Conservation (phyloP, 345 rosid genomes). For the Luvunga scandens region DNA sequence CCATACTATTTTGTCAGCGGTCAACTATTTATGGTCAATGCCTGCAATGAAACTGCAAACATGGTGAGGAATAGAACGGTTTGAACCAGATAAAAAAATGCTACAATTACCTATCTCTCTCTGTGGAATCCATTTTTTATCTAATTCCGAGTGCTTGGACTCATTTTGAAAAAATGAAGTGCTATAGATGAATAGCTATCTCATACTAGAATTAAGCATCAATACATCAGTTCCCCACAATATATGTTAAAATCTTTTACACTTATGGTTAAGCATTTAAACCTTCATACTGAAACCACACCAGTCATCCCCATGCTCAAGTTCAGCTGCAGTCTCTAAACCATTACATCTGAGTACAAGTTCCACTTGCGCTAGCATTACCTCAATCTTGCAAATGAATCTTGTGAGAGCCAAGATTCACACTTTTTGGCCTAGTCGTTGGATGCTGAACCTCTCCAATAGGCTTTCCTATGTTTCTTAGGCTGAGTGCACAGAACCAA, state of each 20-base stretch:
- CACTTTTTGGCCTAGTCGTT: not conserved
- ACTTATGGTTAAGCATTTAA: not conserved
- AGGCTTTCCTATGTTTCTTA: not conserved
- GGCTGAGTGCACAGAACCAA: not conserved
- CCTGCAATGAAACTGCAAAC: not conserved
- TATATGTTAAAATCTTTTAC: too few relatives aligned
- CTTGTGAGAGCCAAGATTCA: not conserved
- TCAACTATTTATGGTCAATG: not conserved
- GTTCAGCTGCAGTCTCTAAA: not conserved
- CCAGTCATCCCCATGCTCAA: not conserved
- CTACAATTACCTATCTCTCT: not conserved
- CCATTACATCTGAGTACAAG: not conserved
- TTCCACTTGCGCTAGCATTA: not conserved
- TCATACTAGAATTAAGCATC: not conserved
- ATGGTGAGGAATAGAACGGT: not conserved
- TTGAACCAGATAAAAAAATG: not conserved
- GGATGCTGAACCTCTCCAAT: not conserved
- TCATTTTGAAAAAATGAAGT: not conserved
- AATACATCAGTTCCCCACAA: not conserved
- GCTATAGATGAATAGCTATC: not conserved
- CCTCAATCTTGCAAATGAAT: not conserved
- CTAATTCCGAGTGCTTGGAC: not conserved
- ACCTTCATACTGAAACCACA: not conserved
- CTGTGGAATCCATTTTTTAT: too few relatives aligned
- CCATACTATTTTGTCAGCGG: not conserved